Percentiles rank a stretch among this genome's conserved stretches.
Evolutionary conservation across 441 rosid genomes (phyloP).

Genomic region (Manihot esculenta): DNA sequence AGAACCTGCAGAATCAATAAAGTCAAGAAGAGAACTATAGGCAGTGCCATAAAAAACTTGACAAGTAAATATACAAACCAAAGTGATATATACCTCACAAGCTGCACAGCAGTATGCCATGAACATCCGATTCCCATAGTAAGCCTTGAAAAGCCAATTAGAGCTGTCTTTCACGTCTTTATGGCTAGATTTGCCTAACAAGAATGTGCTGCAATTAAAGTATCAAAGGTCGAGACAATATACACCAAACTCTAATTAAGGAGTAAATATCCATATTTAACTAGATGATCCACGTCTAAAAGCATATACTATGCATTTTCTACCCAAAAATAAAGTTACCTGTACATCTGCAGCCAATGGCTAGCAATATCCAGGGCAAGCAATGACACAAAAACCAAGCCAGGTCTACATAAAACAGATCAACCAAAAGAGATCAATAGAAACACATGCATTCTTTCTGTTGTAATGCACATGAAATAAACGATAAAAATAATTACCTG

Average conservation of each 20-base stretch:
- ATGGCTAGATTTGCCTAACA: conserved; percentile 83
- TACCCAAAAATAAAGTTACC: conserved; percentile 43
- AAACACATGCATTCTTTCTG: neutral
- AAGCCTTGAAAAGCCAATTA: conserved; percentile 87
- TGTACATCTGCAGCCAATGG: conserved; percentile 98
- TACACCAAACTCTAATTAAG: neutral
- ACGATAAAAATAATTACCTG: conserved; percentile 47
- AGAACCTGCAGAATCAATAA: conserved; percentile 58
- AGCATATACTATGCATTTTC: neutral
- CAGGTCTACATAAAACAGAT: conserved; percentile 59
- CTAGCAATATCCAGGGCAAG: conserved; percentile 92
- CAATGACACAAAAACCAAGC: conserved; percentile 80
- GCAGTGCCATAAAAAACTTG: neutral
- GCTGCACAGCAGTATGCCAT: conserved; percentile 94
- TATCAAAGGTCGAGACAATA: conserved; percentile 20
- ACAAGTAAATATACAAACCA: neutral
- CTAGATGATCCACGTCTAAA: neutral
- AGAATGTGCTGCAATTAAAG: conserved; percentile 68
- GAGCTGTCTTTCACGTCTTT: conserved; percentile 96
- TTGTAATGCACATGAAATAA: conserved; percentile 10
- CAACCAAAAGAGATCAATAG: conserved; percentile 12
- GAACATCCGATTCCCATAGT: conserved; percentile 93
- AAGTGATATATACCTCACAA: conserved; percentile 66
- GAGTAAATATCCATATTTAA: conserved; percentile 13
- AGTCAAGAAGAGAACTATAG: conserved; percentile 16